Evolutionary conservation across 441 rosid species (phyloP), one percentile per base, ranked within the genome.

Genomic region (Mallotus japonicus): DNA sequence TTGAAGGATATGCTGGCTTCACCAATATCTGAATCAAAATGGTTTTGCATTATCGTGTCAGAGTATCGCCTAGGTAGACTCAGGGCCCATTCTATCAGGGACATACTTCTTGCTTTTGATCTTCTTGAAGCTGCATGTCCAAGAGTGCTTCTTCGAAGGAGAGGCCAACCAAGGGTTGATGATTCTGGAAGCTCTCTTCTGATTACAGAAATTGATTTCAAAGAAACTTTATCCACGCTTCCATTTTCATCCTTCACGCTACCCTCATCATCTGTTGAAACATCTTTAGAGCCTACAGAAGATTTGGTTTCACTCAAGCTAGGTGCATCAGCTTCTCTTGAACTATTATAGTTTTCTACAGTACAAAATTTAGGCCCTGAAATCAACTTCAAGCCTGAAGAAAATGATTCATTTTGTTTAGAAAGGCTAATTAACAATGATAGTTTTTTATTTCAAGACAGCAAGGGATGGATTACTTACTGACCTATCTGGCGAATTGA

Each of bases 1-100:
- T 60, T 13, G 22, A 20, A 55, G 46, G 24, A 32, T 46, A 49
- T 14, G 32, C 49, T 67, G 8, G 51, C 53, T 75, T 62, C 72
- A 61, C 71, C 71, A 5, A 58, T 57, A 67, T 68, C 73, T 28
- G 65, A 61, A 75, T 68, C 63, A 55, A 28, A 53, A 57, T 46
- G 70, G 50, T 60, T 79, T 67, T 51, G 60, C 69, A 75, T 75
- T 68, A 8, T 60, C 8, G 65, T 71, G 58, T 77, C 77, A 0
- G 78, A 77, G 50, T 83, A 83, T 73, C 89, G 87, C 70, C 65
- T 77, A 19, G 95, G 95, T 24, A 87, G 83, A 81, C 79, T 84
- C 92, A 87, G 83, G 3, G 85, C 90, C 96, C 97, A 88, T 76
- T 89, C 87, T 17, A 89, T 88, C 53, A 90, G 89, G 11, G 97